These are phyloP conservation scores for Inonotus hispidus DNA, from an alignment of 1,284 basidiomycete species.

Conservation along the genomic window DNA sequence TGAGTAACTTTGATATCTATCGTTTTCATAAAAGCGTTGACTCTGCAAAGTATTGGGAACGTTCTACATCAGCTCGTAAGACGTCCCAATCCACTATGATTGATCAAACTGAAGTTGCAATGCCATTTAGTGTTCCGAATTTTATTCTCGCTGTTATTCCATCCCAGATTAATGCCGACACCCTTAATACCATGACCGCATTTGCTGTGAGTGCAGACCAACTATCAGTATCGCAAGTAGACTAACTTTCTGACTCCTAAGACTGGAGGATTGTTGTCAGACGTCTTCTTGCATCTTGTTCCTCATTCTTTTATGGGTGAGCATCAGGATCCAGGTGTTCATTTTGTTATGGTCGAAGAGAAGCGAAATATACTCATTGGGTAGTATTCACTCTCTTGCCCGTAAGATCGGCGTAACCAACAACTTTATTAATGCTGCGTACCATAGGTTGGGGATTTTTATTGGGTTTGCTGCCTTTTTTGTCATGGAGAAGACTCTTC, in stretches of 20 bases:
- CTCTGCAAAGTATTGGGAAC: conserved; percentile 63
- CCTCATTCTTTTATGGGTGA: conserved; percentile 90
- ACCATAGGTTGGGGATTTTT: conserved; percentile 69
- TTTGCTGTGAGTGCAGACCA: conserved; percentile 58
- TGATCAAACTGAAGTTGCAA: not conserved
- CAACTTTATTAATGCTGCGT: not conserved
- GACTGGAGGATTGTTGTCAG: conserved; percentile 86
- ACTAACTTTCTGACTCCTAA: conserved; percentile 31
- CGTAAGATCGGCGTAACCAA: conserved; percentile 2
- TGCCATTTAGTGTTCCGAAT: conserved; percentile 66
- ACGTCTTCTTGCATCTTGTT: conserved; percentile 85
- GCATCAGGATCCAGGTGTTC: conserved; percentile 60
- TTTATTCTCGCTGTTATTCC: conserved; percentile 90
- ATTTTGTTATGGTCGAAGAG: conserved; percentile 79
- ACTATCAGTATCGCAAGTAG: conserved; percentile 12
- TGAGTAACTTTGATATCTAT: conserved; percentile 29
- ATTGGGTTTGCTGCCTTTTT: conserved; percentile 84
- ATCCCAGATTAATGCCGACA: conserved; percentile 74
- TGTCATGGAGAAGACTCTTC: conserved; percentile 84
- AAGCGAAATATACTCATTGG: conserved; percentile 86
- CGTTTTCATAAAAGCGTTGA: not conserved
- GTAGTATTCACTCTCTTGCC: conserved; percentile 35
- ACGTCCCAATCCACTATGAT: conserved; percentile 13
- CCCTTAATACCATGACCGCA: conserved; percentile 87
- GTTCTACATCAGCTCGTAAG: conserved; percentile 91